Percentiles rank a stretch among this genome's conserved stretches.
These are phyloP conservation scores for Paspalum vaginatum DNA, from an alignment of 176 grass and related monocot species.

Conservation along the genomic window DNA sequence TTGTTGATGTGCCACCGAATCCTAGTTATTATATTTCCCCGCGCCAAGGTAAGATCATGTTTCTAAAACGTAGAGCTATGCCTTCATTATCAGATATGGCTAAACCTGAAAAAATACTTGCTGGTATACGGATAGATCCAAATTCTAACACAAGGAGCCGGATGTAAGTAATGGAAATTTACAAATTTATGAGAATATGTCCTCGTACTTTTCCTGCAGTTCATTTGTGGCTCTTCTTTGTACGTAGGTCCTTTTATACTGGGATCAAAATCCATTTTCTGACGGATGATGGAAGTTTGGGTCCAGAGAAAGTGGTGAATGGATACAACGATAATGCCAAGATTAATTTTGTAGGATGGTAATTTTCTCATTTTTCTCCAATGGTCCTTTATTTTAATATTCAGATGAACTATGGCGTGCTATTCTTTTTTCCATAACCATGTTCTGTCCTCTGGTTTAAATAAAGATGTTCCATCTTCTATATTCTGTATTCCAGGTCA, in stretches of 20 bases:
- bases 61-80: conserved; percentile 67
- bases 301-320: conserved; percentile 65
- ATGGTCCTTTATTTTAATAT: not conserved
- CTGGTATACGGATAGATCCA: conserved; percentile 72
- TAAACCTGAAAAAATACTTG: conserved; percentile 72
- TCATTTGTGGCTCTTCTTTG: not conserved
- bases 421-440: not conserved
- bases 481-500: conserved; percentile 58
- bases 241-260: conserved; percentile 86
- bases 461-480: not conserved
- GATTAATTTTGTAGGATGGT: conserved; percentile 95
- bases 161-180: conserved; percentile 58
- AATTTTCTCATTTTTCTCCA: conserved; percentile 1
- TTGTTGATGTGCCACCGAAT: conserved; percentile 73
- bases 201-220: not conserved
- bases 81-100: conserved; percentile 72
- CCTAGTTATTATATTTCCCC: conserved; percentile 74
- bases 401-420: not conserved
- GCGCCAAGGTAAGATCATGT: conserved; percentile 71
- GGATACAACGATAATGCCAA: conserved; percentile 71
- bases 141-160: conserved; percentile 65
- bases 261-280: conserved; percentile 70
- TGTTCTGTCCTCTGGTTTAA: not conserved
- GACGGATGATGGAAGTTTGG: conserved; percentile 72
- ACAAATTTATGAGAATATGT: not conserved